A percentile compares a stretch with the other conserved stretches of the same genome.
Evolutionary conservation across 2,329 filamentous ascomycete genomes (phyloP).

Genomic region (Pestalotiopsis sp.): DNA sequence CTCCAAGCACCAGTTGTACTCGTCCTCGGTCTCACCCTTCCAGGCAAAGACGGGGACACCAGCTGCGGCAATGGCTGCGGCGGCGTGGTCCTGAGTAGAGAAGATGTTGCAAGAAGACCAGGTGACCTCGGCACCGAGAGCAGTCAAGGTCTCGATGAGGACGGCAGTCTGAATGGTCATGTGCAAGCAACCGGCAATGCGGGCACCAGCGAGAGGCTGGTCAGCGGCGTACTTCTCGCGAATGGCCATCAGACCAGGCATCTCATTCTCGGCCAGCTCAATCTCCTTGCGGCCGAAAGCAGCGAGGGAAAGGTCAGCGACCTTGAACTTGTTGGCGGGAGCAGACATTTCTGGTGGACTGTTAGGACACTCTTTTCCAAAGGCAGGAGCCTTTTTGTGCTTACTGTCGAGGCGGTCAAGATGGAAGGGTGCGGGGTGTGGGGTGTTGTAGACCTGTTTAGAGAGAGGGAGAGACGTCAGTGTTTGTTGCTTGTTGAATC

Average conservation of each 20-base stretch:
- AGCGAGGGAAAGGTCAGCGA: constrained; percentile 95
- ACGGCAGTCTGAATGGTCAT: constrained; percentile 99
- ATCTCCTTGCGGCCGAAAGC: constrained; percentile 99
- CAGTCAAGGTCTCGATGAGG: constrained; percentile 94
- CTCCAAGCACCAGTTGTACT: constrained; percentile 99
- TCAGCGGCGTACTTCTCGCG: constrained; percentile 87
- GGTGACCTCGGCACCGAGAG: constrained; percentile 96
- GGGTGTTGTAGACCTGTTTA: constrained; percentile 10
- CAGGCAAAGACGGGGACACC: constrained; percentile 84
- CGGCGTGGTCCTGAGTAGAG: constrained; percentile 98
- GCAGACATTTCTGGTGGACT: constrained; percentile 58
- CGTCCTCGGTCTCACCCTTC: constrained; percentile 96
- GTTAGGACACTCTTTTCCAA: background rate
- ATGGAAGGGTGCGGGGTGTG: constrained; percentile 17
- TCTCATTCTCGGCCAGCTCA: constrained; percentile 93
- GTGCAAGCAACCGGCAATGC: constrained; percentile 97
- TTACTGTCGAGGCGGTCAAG: constrained; percentile 13
- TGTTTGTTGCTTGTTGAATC: background rate
- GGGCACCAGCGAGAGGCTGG: constrained; percentile 91
- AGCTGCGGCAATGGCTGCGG: constrained; percentile 91
- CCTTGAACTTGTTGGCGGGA: constrained; percentile 94
- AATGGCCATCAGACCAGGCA: constrained; percentile 97
- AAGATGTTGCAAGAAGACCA: constrained; percentile 99
- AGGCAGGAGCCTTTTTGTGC: background rate
- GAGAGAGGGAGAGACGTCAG: background rate